These are phyloP conservation scores for Papilionanthe hybrid DNA, from an alignment of 116 monocot species.

Conservation along the genomic window DNA sequence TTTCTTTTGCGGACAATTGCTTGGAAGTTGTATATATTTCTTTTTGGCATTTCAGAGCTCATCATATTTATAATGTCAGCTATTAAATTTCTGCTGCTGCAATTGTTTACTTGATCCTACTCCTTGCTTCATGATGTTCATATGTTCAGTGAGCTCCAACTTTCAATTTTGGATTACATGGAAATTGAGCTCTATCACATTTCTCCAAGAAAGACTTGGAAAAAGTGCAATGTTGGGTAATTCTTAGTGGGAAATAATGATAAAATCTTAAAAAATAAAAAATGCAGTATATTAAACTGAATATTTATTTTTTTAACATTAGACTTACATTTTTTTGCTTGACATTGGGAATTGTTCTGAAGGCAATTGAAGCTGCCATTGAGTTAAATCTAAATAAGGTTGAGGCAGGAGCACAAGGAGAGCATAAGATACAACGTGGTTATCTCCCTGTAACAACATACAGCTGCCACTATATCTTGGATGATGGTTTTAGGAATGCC, in stretches of 20 bases:
- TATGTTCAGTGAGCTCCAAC: no score
- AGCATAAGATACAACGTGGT: slow-evolving; percentile 95
- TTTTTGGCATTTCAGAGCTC: no score
- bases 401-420: slow-evolving; percentile 98
- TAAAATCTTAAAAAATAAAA: background rate
- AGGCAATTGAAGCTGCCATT: slow-evolving; percentile 99
- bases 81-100: no score
- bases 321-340: background rate
- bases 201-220: no score
- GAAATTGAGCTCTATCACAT: no score
- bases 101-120: no score
- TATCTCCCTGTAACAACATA: slow-evolving; percentile 93
- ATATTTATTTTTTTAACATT: background rate
- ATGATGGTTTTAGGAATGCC: slow-evolving; percentile 62
- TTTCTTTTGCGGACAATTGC: no score
- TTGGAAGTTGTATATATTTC: no score
- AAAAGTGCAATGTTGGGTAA: no score
- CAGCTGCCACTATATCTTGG: slow-evolving; percentile 81
- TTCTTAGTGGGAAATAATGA: background rate
- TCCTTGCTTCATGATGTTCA: no score
- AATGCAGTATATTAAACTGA: background rate
- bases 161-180: no score
- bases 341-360: background rate
- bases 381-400: slow-evolving; percentile 83
- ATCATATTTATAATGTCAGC: no score